Percentiles rank a stretch among this genome's conserved stretches.
phyloP scores from a whole-genome alignment of 352 stramenopile species.

The Phytophthora cryptogea region DNA sequence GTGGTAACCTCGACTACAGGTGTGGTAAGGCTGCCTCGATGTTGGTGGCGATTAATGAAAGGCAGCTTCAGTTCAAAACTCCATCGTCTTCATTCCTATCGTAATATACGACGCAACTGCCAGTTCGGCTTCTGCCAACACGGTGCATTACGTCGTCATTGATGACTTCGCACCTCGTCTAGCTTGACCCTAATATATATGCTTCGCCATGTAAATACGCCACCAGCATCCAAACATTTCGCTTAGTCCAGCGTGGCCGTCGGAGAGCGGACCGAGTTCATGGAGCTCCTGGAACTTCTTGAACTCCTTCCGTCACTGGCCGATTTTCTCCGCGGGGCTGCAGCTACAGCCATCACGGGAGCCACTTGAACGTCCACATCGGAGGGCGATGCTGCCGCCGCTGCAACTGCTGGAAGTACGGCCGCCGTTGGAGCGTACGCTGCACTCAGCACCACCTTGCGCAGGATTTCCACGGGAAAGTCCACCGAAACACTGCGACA shows the following conservation, averaged over 20 bases:
- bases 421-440: conserved; percentile 15
- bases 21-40: no score
- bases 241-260: conserved; percentile 16
- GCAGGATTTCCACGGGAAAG: conserved; percentile 37
- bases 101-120: conserved; percentile 17
- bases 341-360: conserved; percentile 18
- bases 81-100: conserved; percentile 15
- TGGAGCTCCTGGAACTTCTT: conserved; percentile 25
- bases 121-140: conserved; percentile 7
- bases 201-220: conserved; percentile 16
- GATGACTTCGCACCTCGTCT: not conserved
- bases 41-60: conserved; percentile 1
- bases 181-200: conserved; percentile 23
- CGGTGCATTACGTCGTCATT: conserved; percentile 5
- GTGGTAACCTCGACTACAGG: no score
- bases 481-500: conserved; percentile 36
- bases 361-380: conserved; percentile 18
- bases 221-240: not conserved
- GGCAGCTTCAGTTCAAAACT: not conserved
- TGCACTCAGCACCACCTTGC: conserved; percentile 16
- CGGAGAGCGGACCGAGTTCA: conserved; percentile 25
- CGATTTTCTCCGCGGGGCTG: conserved; percentile 26
- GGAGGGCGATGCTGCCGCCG: conserved; percentile 11
- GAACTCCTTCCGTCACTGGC: conserved; percentile 23
- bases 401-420: conserved; percentile 24